Base-by-base conservation (phyloP, 2,329 filamentous ascomycete genomes). In the Ophiostoma angusticollis region DNA sequence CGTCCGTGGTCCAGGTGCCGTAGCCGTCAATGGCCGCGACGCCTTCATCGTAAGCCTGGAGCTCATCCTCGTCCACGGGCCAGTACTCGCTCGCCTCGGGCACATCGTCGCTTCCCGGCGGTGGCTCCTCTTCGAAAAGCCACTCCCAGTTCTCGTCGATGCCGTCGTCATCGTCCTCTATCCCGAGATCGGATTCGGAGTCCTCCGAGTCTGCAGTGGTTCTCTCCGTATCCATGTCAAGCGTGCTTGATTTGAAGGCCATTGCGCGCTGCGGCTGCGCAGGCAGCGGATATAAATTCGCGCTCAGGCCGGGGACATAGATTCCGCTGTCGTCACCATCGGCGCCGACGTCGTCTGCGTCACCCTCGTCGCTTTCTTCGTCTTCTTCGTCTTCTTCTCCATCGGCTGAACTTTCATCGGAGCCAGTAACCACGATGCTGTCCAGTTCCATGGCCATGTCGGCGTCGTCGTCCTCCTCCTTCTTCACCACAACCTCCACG, bases 1-100 rank as follows among this genome's bases (percentile, higher is more conserved):
- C 55, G 28, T 57, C 52, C 6, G 29, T 39, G n/a, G 54, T 54
- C 57, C 57, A 60, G 4, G 28, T 18, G 6, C 19, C 9, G 28
- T 50, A 49, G 22, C 45, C 49, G 2, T 39, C 40, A 11, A 49
- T 44, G 1, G 24, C 23, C 3, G 23, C 29, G 5, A 47, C 39
- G 18, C 42, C 40, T 13, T 44, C 28, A n/a, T 45, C 35, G 37
- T 52, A 52, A 3, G 46, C 45, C n/a, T 16, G 6, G 9, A 45
- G 44, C 33, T 45, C 45, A 17, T 45, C 41, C 8, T 25, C 37
- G 31, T 49, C 46, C 6, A 47, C 41, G 9, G 44, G 37, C 49
- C 47, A 51, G 21, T 45, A 39, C 19, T 42, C 45, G 11, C 30
- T 30, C 18, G 34, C 39, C n/a, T 36, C 33, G 3, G 30, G 32